Evolutionary conservation across 495 filamentous ascomycete species (phyloP).

Genomic region (Talaromyces thailandensis): DNA sequence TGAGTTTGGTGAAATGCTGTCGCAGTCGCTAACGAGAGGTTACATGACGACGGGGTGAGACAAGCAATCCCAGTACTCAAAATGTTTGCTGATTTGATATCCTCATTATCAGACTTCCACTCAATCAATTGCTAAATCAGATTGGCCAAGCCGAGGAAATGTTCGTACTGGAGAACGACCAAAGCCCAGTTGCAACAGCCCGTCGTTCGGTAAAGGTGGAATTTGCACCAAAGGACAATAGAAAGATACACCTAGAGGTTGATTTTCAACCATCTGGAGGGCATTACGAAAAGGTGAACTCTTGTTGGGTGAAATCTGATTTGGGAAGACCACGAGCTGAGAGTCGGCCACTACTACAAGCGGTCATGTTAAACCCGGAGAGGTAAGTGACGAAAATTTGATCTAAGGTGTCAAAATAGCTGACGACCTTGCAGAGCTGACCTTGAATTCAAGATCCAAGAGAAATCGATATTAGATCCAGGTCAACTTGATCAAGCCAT

Average conservation of each 20-base stretch:
- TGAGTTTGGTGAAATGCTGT: constrained; percentile 42
- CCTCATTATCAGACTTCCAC: constrained; percentile 3
- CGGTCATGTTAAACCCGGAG: constrained; percentile 25
- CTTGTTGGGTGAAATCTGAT: constrained; percentile 24
- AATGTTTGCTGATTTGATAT: not conserved
- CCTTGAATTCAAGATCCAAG: constrained; percentile 32
- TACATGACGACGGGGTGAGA: constrained; percentile 30
- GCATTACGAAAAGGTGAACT: constrained; percentile 20
- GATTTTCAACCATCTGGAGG: constrained; percentile 19
- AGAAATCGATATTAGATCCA: constrained; percentile 20
- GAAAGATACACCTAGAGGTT: constrained; percentile 27
- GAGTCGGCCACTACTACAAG: constrained; percentile 19
- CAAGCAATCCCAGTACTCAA: not conserved
- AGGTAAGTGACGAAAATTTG: constrained; percentile 14
- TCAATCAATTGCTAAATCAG: constrained; percentile 16
- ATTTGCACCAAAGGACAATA: constrained; percentile 20
- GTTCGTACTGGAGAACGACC: constrained; percentile 25
- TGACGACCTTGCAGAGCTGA: constrained; percentile 20
- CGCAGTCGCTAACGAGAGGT: constrained; percentile 26
- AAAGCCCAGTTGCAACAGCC: constrained; percentile 7
- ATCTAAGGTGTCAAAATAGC: not conserved
- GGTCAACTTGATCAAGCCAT: constrained; percentile 17
- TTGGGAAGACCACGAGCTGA: constrained; percentile 10
- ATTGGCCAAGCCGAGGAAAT: constrained; percentile 25
- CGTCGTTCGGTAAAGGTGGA: constrained; percentile 33